Evolutionary conservation across 305 asterid genomes (phyloP).

Genomic region (Salvia sclarea): DNA sequence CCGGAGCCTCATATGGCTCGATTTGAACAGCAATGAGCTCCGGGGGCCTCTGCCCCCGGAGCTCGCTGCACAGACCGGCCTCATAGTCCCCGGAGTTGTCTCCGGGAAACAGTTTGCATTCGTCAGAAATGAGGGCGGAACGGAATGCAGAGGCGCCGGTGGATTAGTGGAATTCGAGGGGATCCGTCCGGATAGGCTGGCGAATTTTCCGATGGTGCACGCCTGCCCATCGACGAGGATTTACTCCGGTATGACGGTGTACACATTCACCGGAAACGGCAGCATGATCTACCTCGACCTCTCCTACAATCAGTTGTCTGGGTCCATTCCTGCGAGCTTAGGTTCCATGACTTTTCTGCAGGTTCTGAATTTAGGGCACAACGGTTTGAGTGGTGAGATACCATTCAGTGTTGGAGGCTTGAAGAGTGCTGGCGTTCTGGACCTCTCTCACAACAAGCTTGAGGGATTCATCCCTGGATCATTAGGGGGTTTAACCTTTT

Average conservation of each 20-base stretch:
- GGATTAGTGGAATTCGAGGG: slow-evolving; percentile 90
- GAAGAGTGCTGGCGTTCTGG: slow-evolving; percentile 72
- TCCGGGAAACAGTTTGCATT: slow-evolving; percentile 84
- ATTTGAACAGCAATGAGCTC: slow-evolving; percentile 78
- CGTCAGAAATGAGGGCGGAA: slow-evolving; percentile 87
- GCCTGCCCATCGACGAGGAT: slow-evolving; percentile 75
- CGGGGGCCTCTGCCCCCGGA: slow-evolving; percentile 62
- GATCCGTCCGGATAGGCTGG: slow-evolving; percentile 57
- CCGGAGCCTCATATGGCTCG: slow-evolving; percentile 75
- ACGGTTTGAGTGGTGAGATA: slow-evolving; percentile 57
- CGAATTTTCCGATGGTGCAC: slow-evolving; percentile 67
- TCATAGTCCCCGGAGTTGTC: slow-evolving; percentile 62
- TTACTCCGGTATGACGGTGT: slow-evolving; percentile 68
- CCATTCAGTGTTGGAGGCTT: slow-evolving; percentile 73
- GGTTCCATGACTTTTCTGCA: slow-evolving; percentile 72
- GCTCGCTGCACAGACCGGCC: slow-evolving; percentile 66
- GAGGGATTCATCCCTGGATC: slow-evolving; percentile 70
- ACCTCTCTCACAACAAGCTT: slow-evolving; percentile 75
- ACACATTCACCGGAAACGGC: slow-evolving; percentile 72
- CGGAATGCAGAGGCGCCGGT: slow-evolving; percentile 82
- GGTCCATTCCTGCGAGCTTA: slow-evolving; percentile 58
- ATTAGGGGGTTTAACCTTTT: slow-evolving; percentile 65
- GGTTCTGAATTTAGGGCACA: slow-evolving; percentile 83
- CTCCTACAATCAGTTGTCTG: slow-evolving; percentile 70
- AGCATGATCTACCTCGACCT: slow-evolving; percentile 84